Percentiles rank a stretch among this genome's conserved stretches.
Conservation (phyloP, 176 grass and related monocot genomes). For the Cocos nucifera region DNA sequence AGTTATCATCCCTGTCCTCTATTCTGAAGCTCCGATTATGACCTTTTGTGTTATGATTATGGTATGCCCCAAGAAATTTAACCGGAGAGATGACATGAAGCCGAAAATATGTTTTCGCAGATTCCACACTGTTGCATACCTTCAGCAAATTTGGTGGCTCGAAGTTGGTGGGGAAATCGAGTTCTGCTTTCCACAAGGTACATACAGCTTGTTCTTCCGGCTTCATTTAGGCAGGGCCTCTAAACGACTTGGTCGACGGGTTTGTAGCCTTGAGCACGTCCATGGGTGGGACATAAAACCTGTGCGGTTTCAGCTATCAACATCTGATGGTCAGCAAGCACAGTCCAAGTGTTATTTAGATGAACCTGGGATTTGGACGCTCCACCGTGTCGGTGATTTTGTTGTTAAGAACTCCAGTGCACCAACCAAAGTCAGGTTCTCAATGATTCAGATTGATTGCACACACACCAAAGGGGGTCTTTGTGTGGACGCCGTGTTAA, state of each 20-base stretch:
- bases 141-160: conserved; percentile 88
- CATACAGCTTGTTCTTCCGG: conserved; percentile 76
- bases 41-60: too few species aligned
- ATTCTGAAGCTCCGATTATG: too few species aligned
- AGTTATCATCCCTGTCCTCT: too few species aligned
- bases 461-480: conserved; percentile 92
- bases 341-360: conserved; percentile 73
- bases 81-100: conserved; percentile 9
- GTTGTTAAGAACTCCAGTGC: conserved; percentile 35
- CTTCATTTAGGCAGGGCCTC: conserved; percentile 64
- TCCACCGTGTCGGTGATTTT: conserved; percentile 81
- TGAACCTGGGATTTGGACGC: conserved; percentile 57
- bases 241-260: conserved; percentile 42
- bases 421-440: conserved; percentile 40
- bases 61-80: too few species aligned
- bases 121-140: conserved; percentile 68
- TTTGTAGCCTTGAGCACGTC: conserved; percentile 52
- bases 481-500: conserved; percentile 72
- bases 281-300: conserved; percentile 92
- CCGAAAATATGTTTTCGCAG: conserved; percentile 24
- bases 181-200: conserved; percentile 80
- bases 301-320: conserved; percentile 66
- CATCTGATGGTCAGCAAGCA: conserved; percentile 65
- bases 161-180: conserved; percentile 72
- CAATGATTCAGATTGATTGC: conserved; percentile 91